A percentile compares a stretch with the other conserved stretches of the same genome.
These are phyloP conservation scores for Parsonsia alboflavescens DNA, from an alignment of 257 asterid genomes.

Conservation along the genomic window DNA sequence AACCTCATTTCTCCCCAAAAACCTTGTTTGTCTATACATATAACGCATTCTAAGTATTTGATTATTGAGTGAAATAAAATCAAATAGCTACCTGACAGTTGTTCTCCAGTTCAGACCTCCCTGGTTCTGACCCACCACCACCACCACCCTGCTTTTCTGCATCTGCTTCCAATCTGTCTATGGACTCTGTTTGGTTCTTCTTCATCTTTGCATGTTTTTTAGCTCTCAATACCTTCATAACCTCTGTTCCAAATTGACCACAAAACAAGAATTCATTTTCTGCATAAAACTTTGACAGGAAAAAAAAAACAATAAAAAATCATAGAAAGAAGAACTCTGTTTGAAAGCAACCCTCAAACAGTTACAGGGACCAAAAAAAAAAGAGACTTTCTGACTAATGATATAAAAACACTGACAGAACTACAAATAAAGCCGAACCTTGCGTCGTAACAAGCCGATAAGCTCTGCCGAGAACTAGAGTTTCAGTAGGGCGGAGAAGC, in stretches of 20 bases:
- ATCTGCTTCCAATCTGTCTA: constrained; percentile 27
- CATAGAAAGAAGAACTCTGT: background rate
- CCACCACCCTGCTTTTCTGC: constrained; percentile 24
- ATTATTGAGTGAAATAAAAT: constrained; percentile 2
- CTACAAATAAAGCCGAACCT: constrained; percentile 31
- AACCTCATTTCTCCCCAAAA: background rate
- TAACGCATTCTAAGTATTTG: background rate
- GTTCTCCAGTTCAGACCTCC: constrained; percentile 31
- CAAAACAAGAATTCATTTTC: background rate
- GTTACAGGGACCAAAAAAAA: background rate
- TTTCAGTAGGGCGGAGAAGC: constrained; percentile 73
- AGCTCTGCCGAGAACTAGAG: constrained; percentile 72
- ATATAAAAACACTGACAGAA: background rate
- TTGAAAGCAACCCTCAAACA: background rate
- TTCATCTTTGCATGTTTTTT: constrained; percentile 76
- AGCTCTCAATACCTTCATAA: constrained; percentile 72
- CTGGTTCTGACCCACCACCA: constrained; percentile 25
- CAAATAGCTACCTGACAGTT: constrained; percentile 31
- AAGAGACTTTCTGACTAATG: background rate
- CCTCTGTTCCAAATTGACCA: constrained; percentile 46
- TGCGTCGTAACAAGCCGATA: constrained; percentile 79
- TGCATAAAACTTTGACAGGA: too few relatives aligned
- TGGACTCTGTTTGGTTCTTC: constrained; percentile 32
- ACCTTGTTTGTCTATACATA: background rate
- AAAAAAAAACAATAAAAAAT: too few relatives aligned